phyloP scores from a whole-genome alignment of 78 protist genomes.

The Dictyostelium intermedium region DNA sequence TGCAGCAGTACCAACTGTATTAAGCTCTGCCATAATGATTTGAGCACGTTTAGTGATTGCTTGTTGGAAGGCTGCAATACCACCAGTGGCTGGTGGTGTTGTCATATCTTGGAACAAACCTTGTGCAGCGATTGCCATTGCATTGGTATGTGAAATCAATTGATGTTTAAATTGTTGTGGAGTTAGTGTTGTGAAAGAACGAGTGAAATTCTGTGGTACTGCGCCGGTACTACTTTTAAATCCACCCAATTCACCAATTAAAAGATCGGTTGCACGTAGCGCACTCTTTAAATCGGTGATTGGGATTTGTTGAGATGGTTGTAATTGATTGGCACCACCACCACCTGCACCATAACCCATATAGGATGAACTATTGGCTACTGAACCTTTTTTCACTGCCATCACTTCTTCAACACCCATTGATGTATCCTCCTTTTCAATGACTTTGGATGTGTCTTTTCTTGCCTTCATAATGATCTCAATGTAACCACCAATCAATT shows the following conservation, averaged over 20 bases:
- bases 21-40: slow-evolving; percentile 67
- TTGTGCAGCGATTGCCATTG: slow-evolving; percentile 60
- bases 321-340: background rate
- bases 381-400: slow-evolving; percentile 58
- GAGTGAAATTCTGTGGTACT: slow-evolving; percentile 6
- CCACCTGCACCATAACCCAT: slow-evolving; percentile 6
- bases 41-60: slow-evolving; percentile 42
- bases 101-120: slow-evolving; percentile 32
- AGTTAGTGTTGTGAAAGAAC: slow-evolving; percentile 64
- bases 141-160: slow-evolving; percentile 41
- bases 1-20: slow-evolving; percentile 57
- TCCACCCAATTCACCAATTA: slow-evolving; percentile 55
- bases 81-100: slow-evolving; percentile 51
- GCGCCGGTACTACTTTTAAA: background rate
- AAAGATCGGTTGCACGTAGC: slow-evolving; percentile 56
- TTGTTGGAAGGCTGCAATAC: slow-evolving; percentile 63
- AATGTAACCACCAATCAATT: slow-evolving; percentile 82
- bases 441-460: slow-evolving; percentile 24
- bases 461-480: slow-evolving; percentile 78
- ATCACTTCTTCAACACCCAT: slow-evolving; percentile 37
- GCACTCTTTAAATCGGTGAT: slow-evolving; percentile 81
- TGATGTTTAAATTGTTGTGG: slow-evolving; percentile 79
- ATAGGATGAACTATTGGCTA: background rate
- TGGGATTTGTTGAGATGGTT: slow-evolving; percentile 72
- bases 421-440: slow-evolving; percentile 13